phyloP scores from a whole-genome alignment of 306 rosid species.

The Rosa chinensis region DNA sequence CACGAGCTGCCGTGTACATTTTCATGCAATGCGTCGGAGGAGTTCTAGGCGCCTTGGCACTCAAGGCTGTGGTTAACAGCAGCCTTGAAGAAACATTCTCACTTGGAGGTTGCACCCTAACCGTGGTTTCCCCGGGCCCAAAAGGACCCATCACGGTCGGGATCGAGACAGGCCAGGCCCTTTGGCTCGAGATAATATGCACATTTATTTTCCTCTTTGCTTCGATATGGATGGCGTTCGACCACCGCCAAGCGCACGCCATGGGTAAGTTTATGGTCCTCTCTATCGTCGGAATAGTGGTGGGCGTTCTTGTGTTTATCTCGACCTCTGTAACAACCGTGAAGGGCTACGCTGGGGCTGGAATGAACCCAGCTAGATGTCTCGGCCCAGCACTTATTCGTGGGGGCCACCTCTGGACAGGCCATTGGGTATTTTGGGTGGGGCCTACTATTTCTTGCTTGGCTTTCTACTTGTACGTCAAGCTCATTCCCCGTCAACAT shows the following conservation, averaged over 20 bases:
- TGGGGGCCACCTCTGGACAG: constrained; percentile 34
- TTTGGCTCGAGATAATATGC: constrained; percentile 39
- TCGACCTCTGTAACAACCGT: constrained; percentile 19
- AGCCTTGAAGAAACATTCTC: constrained; percentile 28
- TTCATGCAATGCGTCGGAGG: constrained; percentile 36
- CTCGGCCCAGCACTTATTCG: constrained; percentile 34
- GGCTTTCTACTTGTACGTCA: constrained; percentile 30
- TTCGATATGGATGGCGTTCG: constrained; percentile 44
- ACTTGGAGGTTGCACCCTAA: constrained; percentile 49
- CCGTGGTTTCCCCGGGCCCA: constrained; percentile 35
- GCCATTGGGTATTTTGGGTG: constrained; percentile 37
- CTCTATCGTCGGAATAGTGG: constrained; percentile 28
- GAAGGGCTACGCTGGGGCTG: constrained; percentile 35
- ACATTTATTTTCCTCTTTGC: constrained; percentile 38
- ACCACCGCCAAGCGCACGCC: constrained; percentile 32
- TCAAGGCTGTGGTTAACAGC: constrained; percentile 37
- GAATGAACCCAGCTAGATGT: constrained; percentile 41
- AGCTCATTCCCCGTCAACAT: constrained; percentile 34
- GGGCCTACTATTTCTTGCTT: constrained; percentile 34
- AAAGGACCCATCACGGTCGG: constrained; percentile 28
- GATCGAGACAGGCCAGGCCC: constrained; percentile 29
- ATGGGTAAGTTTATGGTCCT: constrained; percentile 25
- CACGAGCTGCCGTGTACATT: constrained; percentile 40
- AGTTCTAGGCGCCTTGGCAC: constrained; percentile 41
- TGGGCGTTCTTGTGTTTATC: constrained; percentile 34